A percentile compares a stretch with the other conserved stretches of the same genome.
These are phyloP conservation scores for Dactylis glomerata DNA, from an alignment of 176 grass and related monocot genomes.

Conservation along the genomic window DNA sequence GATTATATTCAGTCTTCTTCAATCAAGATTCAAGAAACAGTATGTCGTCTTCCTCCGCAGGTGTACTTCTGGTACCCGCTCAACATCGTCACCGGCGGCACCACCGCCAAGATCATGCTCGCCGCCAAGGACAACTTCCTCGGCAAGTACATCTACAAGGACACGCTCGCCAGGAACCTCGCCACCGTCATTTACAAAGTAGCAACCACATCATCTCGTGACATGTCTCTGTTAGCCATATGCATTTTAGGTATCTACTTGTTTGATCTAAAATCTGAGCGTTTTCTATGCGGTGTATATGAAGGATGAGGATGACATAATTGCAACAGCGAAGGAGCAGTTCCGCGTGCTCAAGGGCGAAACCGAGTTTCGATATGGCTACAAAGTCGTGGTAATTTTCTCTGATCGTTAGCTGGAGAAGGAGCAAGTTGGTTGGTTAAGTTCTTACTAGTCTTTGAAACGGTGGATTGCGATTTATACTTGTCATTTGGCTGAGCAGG, in stretches of 20 bases:
- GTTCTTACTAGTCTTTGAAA: not conserved
- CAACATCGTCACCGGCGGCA: constrained; percentile 74
- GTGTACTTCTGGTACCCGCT: constrained; percentile 98
- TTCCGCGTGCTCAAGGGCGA: constrained; percentile 58
- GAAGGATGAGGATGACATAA: constrained; percentile 88
- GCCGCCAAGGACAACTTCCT: constrained; percentile 94
- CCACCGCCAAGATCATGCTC: constrained; percentile 97
- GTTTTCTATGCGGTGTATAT: not conserved
- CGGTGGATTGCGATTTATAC: not conserved
- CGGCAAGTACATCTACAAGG: constrained; percentile 96
- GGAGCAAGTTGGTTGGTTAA: not conserved
- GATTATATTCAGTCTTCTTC: not conserved
- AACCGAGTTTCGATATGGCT: constrained; percentile 81
- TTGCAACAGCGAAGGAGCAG: constrained; percentile 64
- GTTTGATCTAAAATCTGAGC: not conserved
- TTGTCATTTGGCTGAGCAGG: constrained; percentile 48
- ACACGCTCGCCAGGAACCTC: constrained; percentile 83
- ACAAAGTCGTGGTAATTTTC: constrained; percentile 86
- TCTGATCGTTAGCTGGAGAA: constrained; percentile 8
- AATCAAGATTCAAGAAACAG: not conserved
- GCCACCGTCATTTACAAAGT: constrained; percentile 85
- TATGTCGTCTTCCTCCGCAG: constrained; percentile 23
- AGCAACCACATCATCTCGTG: not conserved
- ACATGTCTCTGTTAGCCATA: not conserved
- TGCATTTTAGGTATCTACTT: not conserved